phyloP scores from a whole-genome alignment of 2,329 filamentous ascomycete species.

The Trichoderma polysporum region DNA sequence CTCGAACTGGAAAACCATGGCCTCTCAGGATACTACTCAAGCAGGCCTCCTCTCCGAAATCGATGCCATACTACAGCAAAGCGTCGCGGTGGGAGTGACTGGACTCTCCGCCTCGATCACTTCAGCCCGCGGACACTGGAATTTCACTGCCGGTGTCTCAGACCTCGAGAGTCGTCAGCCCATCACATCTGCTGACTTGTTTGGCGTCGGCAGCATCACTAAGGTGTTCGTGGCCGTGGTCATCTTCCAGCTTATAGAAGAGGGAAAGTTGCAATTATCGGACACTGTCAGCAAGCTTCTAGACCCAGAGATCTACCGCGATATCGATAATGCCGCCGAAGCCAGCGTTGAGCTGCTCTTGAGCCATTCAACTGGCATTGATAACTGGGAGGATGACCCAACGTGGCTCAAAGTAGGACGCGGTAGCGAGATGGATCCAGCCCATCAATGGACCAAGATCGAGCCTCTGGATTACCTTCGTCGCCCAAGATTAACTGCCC shows the following conservation, averaged over 20 bases:
- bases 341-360: constrained; percentile 15
- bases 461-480: constrained; percentile 23
- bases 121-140: constrained; percentile 6
- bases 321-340: constrained; percentile 18
- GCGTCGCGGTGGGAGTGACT: constrained; percentile 8
- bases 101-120: constrained; percentile 20
- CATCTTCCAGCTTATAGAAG: constrained; percentile 23
- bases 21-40: neutral
- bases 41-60: constrained; percentile 1
- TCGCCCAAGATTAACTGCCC: constrained; percentile 20
- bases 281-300: constrained; percentile 19
- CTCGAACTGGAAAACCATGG: too few species aligned
- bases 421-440: constrained; percentile 17
- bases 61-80: constrained; percentile 8
- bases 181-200: constrained; percentile 11
- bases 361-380: constrained; percentile 22
- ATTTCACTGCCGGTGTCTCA: constrained; percentile 13
- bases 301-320: constrained; percentile 1
- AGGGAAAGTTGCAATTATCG: constrained; percentile 19
- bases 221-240: constrained; percentile 24
- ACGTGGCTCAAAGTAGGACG: constrained; percentile 20
- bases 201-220: constrained; percentile 24
- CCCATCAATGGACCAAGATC: constrained; percentile 20
- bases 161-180: neutral
- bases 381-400: constrained; percentile 24